These are phyloP conservation scores for Quercus bicolor DNA, from an alignment of 306 rosid species.

Conservation along the genomic window DNA sequence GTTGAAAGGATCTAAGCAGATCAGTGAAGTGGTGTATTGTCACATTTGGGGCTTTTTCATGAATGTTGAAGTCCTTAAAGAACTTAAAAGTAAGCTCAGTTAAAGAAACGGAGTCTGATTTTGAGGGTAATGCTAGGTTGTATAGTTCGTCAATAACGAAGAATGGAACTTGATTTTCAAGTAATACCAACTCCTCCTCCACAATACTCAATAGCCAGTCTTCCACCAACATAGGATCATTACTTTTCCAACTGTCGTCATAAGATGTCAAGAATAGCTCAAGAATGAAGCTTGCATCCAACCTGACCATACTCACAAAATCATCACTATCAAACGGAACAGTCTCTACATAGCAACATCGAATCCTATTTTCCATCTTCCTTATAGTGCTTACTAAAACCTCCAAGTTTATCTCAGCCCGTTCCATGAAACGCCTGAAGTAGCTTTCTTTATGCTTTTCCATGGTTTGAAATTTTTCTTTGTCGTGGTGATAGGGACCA, in stretches of 20 bases:
- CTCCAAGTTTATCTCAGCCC: neutral
- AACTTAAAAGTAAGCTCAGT: constrained; percentile 3
- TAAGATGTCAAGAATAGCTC: constrained; percentile 1
- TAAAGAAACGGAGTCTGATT: neutral
- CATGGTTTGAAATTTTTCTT: too few relatives aligned
- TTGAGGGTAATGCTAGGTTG: neutral
- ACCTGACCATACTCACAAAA: constrained; percentile 14
- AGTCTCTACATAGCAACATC: neutral
- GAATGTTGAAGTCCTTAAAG: constrained; percentile 9
- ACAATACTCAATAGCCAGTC: neutral
- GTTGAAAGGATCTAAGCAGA: constrained; percentile 21
- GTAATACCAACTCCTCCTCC: constrained; percentile 14
- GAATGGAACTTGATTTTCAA: constrained; percentile 31
- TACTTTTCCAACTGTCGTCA: neutral
- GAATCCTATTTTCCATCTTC: neutral
- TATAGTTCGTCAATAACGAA: constrained; percentile 1
- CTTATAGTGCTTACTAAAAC: neutral
- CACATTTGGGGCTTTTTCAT: neutral
- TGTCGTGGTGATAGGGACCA: too few relatives aligned
- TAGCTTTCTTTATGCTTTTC: neutral
- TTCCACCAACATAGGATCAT: neutral
- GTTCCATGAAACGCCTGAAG: neutral
- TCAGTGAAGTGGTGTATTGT: constrained; percentile 36
- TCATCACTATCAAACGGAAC: neutral
- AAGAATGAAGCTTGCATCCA: constrained; percentile 26